Evolutionary conservation across 108 stramenopile species (phyloP).

Genomic region (Discostella stelligeroides): DNA sequence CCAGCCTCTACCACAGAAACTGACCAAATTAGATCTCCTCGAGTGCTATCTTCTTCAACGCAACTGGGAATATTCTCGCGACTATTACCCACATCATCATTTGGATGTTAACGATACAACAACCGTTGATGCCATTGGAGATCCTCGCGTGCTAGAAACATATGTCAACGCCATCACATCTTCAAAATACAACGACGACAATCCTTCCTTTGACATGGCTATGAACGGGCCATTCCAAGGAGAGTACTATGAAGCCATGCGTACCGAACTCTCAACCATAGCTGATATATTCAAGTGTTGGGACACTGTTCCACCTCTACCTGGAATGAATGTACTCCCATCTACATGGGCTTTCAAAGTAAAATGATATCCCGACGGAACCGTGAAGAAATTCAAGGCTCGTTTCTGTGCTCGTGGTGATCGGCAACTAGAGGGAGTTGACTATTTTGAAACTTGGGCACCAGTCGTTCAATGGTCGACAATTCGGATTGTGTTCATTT

Average conservation of each 20-base stretch:
- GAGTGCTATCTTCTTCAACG: not conserved
- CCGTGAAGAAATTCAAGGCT: constrained; percentile 56
- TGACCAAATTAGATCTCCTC: not conserved
- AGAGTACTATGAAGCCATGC: constrained; percentile 31
- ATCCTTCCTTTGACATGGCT: no score
- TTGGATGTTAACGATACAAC: not conserved
- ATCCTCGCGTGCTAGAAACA: constrained; percentile 31
- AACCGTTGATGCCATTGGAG: not conserved
- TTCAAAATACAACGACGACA: no score
- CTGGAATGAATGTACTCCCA: constrained; percentile 23
- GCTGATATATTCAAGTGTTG: no score
- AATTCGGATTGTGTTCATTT: constrained; percentile 30
- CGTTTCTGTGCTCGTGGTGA: constrained; percentile 49
- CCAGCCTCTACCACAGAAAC: not conserved
- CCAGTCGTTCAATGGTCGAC: no score
- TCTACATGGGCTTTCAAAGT: no score
- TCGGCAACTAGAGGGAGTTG: no score
- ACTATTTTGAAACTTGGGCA: no score
- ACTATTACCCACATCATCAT: not conserved
- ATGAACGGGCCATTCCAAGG: constrained; percentile 35
- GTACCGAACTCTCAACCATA: no score
- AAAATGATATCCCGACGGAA: constrained; percentile 56
- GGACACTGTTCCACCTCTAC: no score
- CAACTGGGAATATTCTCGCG: not conserved
- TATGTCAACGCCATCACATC: constrained; percentile 9